phyloP scores from a whole-genome alignment of 2,329 filamentous ascomycete genomes.

The Penicillium frequentans region DNA sequence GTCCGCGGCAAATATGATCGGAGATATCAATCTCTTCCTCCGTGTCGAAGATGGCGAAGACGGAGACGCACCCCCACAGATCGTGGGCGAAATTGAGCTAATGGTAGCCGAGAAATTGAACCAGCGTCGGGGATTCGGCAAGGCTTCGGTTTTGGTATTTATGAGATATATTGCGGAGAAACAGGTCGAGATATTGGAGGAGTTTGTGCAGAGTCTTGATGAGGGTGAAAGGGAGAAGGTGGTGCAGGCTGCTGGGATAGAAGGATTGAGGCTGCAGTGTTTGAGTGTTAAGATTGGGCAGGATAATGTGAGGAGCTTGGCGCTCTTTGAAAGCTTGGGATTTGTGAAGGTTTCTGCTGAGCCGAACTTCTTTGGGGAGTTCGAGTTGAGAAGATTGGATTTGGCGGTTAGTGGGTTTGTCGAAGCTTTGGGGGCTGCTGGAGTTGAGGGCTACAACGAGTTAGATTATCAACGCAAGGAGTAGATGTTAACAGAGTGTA shows the following conservation, averaged over 20 bases:
- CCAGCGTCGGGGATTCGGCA: conserved; percentile 65
- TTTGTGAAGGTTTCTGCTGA: conserved; percentile 53
- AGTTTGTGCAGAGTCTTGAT: conserved; percentile 46
- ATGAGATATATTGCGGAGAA: conserved; percentile 65
- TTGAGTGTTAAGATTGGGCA: conserved; percentile 63
- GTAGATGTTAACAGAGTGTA: conserved; percentile 2
- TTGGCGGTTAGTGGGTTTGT: conserved; percentile 28
- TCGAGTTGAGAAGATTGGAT: conserved; percentile 54
- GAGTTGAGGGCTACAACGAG: conserved; percentile 40
- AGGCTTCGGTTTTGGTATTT: conserved; percentile 65
- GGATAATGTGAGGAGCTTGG: conserved; percentile 57
- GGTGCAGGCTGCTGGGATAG: conserved; percentile 2
- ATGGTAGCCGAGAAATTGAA: conserved; percentile 70
- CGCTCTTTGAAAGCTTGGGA: conserved; percentile 60
- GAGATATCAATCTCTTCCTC: conserved; percentile 81
- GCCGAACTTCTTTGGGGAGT: conserved; percentile 68
- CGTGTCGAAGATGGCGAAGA: conserved; percentile 57
- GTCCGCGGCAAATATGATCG: conserved; percentile 59
- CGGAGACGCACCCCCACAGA: conserved; percentile 29
- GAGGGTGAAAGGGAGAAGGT: background rate
- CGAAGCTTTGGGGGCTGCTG: conserved; percentile 30
- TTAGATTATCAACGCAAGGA: conserved; percentile 32
- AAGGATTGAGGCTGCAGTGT: conserved; percentile 34
- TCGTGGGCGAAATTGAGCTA: conserved; percentile 75
- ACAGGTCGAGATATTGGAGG: conserved; percentile 55